A percentile compares a stretch with the other conserved stretches of the same genome.
These are phyloP conservation scores for Chloromonas sp. DNA, from an alignment of 163 green algal genomes.

Conservation along the genomic window DNA sequence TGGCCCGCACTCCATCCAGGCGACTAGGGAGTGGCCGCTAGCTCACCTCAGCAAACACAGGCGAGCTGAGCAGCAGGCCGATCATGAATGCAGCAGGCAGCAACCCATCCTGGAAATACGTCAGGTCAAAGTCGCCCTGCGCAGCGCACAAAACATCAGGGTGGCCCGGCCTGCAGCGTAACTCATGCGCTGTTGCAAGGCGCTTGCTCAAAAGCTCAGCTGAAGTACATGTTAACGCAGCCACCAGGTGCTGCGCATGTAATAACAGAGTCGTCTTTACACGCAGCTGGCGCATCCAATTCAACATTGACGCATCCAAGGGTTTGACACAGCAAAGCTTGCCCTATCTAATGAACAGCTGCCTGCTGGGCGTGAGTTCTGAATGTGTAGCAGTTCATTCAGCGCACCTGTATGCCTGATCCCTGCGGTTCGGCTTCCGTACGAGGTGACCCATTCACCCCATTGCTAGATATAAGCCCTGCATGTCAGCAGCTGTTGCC, in stretches of 20 bases:
- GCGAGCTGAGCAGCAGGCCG: slow-evolving; percentile 84
- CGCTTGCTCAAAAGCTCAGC: background rate
- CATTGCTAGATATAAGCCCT: slow-evolving; percentile 85
- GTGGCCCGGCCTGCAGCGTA: background rate
- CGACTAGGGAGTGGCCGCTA: too few relatives aligned
- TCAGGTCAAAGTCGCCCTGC: slow-evolving; percentile 82
- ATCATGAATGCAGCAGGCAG: slow-evolving; percentile 83
- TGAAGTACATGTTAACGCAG: too few relatives aligned
- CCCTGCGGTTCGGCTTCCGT: slow-evolving; percentile 40
- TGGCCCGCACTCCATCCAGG: too few relatives aligned
- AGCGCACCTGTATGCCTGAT: slow-evolving; percentile 62
- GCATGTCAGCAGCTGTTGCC: background rate
- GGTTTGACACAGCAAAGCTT: background rate
- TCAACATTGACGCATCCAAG: background rate
- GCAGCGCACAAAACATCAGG: background rate
- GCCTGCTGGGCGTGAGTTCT: background rate
- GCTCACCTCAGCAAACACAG: slow-evolving; percentile 79
- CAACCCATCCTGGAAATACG: slow-evolving; percentile 81
- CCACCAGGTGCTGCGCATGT: too few relatives aligned
- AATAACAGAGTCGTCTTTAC: background rate
- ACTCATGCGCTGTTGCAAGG: background rate
- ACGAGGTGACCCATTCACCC: slow-evolving; percentile 73
- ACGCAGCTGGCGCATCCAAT: background rate
- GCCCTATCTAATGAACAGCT: background rate
- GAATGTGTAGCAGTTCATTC: background rate